phyloP scores from a whole-genome alignment of 2,329 filamentous ascomycete genomes.

The Ampelomyces quisqualis region DNA sequence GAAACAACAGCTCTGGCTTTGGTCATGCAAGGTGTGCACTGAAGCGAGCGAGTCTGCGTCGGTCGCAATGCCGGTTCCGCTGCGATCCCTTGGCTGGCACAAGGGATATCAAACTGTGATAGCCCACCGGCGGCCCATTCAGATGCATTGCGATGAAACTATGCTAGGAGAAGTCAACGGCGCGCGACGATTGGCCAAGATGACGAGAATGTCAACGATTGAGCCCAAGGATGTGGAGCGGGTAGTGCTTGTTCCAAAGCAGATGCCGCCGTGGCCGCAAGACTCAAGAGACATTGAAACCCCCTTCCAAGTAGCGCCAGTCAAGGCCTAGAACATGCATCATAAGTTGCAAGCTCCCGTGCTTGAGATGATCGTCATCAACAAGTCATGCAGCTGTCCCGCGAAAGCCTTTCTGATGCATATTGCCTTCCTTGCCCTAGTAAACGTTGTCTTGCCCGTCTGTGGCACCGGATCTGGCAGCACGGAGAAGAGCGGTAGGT shows the following conservation, averaged over 20 bases:
- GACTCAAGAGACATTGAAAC: no score
- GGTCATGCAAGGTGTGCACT: constrained; percentile 9
- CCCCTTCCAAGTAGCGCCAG: constrained; percentile 26
- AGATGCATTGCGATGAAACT: no score
- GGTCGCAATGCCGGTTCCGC: constrained; percentile 4
- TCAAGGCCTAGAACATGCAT: constrained; percentile 39
- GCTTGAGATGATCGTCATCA: constrained; percentile 27
- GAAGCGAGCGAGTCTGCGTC: constrained; percentile 11
- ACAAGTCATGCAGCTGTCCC: constrained; percentile 21
- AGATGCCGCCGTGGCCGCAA: constrained; percentile 28
- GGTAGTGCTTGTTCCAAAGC: constrained; percentile 25
- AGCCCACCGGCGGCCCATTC: constrained; percentile 9
- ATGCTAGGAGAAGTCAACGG: constrained; percentile 13
- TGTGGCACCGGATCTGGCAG: constrained; percentile 5
- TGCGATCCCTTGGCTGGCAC: neutral
- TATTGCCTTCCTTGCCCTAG: constrained; percentile 10
- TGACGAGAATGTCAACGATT: constrained; percentile 19
- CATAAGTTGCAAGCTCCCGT: constrained; percentile 15
- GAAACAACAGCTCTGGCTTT: no score
- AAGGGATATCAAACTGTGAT: constrained; percentile 10
- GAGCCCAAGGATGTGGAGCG: constrained; percentile 14
- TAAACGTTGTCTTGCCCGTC: constrained; percentile 13
- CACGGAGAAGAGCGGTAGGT: neutral
- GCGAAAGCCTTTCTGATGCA: constrained; percentile 16
- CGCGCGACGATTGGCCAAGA: constrained; percentile 17